These are phyloP conservation scores for Quillaja saponaria DNA, from an alignment of 306 rosid genomes.

Conservation along the genomic window DNA sequence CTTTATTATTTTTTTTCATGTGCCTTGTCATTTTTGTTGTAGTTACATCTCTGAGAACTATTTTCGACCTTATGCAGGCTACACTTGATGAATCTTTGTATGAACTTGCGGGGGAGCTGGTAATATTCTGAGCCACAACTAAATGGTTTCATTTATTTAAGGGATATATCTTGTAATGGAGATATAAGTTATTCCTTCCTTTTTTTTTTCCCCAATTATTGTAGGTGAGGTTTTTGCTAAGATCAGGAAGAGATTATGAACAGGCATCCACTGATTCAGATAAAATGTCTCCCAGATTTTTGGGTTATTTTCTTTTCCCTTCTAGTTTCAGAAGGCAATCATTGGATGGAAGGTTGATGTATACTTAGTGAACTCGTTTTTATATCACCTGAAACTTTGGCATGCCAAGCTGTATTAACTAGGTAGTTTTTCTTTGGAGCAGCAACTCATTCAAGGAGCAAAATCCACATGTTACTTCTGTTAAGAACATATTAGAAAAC, in stretches of 20 bases:
- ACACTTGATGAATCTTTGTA: constrained; percentile 94
- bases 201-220: constrained; percentile 19
- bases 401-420: constrained; percentile 28
- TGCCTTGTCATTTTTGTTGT: constrained; percentile 1
- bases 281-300: constrained; percentile 75
- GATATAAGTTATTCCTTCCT: constrained; percentile 20
- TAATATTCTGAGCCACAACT: constrained; percentile 29
- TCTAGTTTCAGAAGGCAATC: constrained; percentile 66
- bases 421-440: constrained; percentile 32
- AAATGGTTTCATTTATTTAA: constrained; percentile 18
- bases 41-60: constrained; percentile 28
- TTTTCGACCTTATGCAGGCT: constrained; percentile 60
- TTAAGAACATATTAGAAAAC: constrained; percentile 84
- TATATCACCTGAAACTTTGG: constrained; percentile 22
- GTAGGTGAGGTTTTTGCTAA: constrained; percentile 94
- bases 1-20: background rate
- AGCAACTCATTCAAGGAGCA: constrained; percentile 85
- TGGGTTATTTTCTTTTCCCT: constrained; percentile 88
- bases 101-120: constrained; percentile 99
- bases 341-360: constrained; percentile 65
- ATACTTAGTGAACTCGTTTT: constrained; percentile 21
- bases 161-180: constrained; percentile 22
- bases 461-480: constrained; percentile 81
- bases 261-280: constrained; percentile 69
- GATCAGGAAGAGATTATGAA: constrained; percentile 92